Percentiles rank a stretch among this genome's conserved stretches.
Conservation (phyloP, 2,329 filamentous ascomycete genomes). For the Hortaea werneckii region DNA sequence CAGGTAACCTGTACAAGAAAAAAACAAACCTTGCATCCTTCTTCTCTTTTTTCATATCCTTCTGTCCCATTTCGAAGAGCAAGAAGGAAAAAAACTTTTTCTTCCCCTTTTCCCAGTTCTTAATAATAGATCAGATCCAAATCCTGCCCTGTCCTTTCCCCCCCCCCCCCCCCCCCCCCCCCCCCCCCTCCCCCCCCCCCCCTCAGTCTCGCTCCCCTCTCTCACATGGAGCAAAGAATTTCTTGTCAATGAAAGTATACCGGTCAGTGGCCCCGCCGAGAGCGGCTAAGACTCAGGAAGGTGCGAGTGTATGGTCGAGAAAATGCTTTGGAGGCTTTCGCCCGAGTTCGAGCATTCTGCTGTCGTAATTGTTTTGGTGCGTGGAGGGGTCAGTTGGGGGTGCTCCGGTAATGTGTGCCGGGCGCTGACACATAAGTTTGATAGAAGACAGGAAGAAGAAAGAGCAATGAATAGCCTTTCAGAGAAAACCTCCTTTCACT, state of each 20-base stretch:
- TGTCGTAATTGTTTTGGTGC: neutral
- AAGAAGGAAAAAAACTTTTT: too few species aligned
- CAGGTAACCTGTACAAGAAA: neutral
- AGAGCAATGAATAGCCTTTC: neutral
- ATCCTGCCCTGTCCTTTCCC: too few species aligned
- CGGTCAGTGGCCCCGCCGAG: conserved; percentile 13
- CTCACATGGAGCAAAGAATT: neutral
- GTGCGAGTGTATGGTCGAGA: conserved; percentile 3
- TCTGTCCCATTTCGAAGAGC: neutral
- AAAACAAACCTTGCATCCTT: neutral
- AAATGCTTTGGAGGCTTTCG: neutral
- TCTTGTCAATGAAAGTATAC: conserved; percentile 9
- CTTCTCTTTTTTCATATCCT: neutral
- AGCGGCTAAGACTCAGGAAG: neutral
- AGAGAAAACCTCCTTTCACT: conserved; percentile 6
- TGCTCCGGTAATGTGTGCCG: neutral
- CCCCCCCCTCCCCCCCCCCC: too few species aligned
- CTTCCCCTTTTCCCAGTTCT: too few species aligned
- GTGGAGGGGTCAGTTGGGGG: too few species aligned
- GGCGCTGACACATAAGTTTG: neutral
- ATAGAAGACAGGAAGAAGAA: too few species aligned
- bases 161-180: too few species aligned
- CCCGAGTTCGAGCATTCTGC: neutral
- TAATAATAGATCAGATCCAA: too few species aligned
- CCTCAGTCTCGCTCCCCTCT: too few species aligned